Conservation (phyloP, 495 filamentous ascomycete species). For the Clohesyomyces aquaticus region DNA sequence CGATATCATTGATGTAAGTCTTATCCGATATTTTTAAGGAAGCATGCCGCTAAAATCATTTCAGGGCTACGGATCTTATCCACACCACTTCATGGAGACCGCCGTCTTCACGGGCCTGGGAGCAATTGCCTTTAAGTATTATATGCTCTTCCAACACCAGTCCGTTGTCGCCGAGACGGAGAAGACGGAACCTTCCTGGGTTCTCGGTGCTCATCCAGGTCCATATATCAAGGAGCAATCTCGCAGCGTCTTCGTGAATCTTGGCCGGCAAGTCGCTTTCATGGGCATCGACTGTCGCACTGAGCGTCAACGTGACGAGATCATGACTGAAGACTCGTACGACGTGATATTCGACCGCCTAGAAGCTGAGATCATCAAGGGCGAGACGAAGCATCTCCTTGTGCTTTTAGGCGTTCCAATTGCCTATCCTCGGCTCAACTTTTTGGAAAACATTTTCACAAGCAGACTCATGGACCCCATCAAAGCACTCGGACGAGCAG, state of each 20-base stretch:
- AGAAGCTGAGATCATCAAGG: slow-evolving; percentile 75
- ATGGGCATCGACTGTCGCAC: slow-evolving; percentile 90
- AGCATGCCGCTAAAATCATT: slow-evolving; percentile 16
- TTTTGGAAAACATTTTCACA: slow-evolving; percentile 73
- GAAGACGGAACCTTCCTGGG: slow-evolving; percentile 86
- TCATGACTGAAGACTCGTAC: slow-evolving; percentile 81
- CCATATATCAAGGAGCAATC: slow-evolving; percentile 89
- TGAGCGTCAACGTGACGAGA: slow-evolving; percentile 78
- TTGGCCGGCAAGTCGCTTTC: slow-evolving; percentile 78
- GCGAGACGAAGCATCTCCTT: slow-evolving; percentile 85
- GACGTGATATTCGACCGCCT: slow-evolving; percentile 83
- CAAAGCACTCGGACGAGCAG: slow-evolving; percentile 83
- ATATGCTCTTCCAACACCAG: slow-evolving; percentile 97
- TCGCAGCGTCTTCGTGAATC: slow-evolving; percentile 80
- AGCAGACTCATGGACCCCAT: slow-evolving; percentile 81
- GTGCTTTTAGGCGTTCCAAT: slow-evolving; percentile 77
- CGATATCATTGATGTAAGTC: slow-evolving; percentile 80
- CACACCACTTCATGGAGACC: slow-evolving; percentile 88
- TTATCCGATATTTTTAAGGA: background rate
- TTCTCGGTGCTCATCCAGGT: slow-evolving; percentile 75
- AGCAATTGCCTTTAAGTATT: slow-evolving; percentile 93
- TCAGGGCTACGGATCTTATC: slow-evolving; percentile 87
- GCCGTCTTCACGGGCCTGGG: slow-evolving; percentile 88
- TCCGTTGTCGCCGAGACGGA: slow-evolving; percentile 77
- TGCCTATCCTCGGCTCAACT: slow-evolving; percentile 88